These are phyloP conservation scores for Neurospora crassa DNA, from an alignment of 2,329 filamentous ascomycete species.

Conservation along the genomic window DNA sequence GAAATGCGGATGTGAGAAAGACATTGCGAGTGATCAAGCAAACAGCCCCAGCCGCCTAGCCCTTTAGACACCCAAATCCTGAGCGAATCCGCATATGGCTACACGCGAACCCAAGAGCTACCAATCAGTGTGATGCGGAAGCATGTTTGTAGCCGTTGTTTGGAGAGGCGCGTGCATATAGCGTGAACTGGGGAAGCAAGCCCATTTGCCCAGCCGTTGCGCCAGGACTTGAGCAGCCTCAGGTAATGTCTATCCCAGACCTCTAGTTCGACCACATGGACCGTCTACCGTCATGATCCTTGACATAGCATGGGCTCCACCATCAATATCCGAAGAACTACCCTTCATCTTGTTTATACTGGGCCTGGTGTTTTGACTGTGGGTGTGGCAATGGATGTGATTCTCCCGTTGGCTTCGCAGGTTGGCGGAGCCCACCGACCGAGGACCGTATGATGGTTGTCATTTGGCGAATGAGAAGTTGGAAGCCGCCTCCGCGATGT, in stretches of 20 bases:
- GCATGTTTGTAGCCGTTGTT: not conserved
- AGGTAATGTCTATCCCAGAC: not conserved
- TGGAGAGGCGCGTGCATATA: not conserved
- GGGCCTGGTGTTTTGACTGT: not conserved
- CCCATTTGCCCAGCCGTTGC: not conserved
- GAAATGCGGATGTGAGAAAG: not conserved
- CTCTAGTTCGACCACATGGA: not conserved
- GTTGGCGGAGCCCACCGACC: not conserved
- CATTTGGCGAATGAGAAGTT: not conserved
- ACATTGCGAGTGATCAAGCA: not conserved
- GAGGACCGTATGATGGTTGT: not conserved
- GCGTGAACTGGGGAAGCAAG: not conserved
- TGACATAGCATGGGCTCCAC: not conserved
- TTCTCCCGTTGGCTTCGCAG: not conserved
- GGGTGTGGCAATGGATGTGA: not conserved
- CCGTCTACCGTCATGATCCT: not conserved
- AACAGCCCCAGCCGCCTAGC: not conserved
- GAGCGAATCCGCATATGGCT: not conserved
- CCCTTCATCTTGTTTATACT: not conserved
- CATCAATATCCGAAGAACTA: not conserved
- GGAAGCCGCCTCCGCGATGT: not conserved
- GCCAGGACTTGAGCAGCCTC: not conserved
- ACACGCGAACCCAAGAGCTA: not conserved
- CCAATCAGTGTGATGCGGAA: not conserved
- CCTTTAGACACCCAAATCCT: not conserved